Evolutionary conservation across 306 rosid species (phyloP).

Genomic region (Adenanthera pavonina): DNA sequence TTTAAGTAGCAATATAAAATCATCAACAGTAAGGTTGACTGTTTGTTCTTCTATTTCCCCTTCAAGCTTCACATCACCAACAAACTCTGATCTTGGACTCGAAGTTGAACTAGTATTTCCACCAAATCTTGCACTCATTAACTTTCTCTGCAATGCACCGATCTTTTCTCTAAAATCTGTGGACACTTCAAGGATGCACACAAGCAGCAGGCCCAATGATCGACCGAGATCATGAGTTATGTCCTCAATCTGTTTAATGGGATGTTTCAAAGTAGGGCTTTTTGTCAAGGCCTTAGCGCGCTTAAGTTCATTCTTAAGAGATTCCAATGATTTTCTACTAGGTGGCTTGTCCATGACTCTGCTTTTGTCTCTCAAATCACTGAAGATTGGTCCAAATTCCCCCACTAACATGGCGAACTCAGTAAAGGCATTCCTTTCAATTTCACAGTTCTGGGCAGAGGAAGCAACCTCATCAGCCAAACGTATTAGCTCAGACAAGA

Average conservation of each 20-base stretch:
- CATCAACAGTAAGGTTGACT: conserved; percentile 49
- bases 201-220: conserved; percentile 74
- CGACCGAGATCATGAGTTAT: conserved; percentile 78
- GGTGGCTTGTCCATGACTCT: conserved; percentile 57
- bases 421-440: conserved; percentile 47
- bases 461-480: conserved; percentile 63
- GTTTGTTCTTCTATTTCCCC: conserved; percentile 66
- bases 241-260: conserved; percentile 59
- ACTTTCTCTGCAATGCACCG: conserved; percentile 57
- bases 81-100: conserved; percentile 52
- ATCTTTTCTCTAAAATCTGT: conserved; percentile 60
- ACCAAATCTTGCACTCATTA: conserved; percentile 63
- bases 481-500: conserved; percentile 49
- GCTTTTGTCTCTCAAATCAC: conserved; percentile 56
- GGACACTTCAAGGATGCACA: conserved; percentile 67
- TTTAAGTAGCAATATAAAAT: conserved; percentile 69
- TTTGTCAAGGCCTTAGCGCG: conserved; percentile 53
- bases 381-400: conserved; percentile 60
- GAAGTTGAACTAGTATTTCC: conserved; percentile 54
- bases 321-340: conserved; percentile 69
- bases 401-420: conserved; percentile 65
- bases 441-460: conserved; percentile 51
- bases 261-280: conserved; percentile 50
- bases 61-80: conserved; percentile 48
- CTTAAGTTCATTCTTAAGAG: conserved; percentile 67